Evolutionary conservation across 768 basidiomycete genomes (phyloP).

Genomic region (Gloeopeniophorella convolvens): DNA sequence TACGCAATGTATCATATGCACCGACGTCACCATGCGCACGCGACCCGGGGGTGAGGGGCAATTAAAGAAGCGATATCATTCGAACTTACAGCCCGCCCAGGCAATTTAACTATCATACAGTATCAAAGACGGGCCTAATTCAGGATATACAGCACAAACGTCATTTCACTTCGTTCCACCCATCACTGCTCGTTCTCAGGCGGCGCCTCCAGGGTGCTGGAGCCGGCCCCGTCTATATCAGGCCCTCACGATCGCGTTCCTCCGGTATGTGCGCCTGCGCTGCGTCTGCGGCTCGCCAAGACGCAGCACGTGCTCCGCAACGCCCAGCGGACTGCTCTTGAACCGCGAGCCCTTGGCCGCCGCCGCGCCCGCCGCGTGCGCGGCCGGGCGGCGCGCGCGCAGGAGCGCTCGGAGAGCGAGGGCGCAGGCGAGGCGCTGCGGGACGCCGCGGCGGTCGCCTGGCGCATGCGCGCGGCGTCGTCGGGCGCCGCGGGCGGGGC

Average conservation of each 20-base stretch:
- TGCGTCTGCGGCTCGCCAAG: conserved; percentile 11
- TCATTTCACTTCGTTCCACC: too few species aligned
- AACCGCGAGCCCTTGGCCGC: conserved; percentile 49
- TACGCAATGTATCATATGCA: too few species aligned
- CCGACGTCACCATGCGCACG: too few species aligned
- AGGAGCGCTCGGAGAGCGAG: conserved; percentile 66
- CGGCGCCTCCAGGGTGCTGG: too few species aligned
- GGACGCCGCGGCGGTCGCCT: conserved; percentile 17
- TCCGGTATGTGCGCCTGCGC: conserved; percentile 19
- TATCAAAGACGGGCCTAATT: too few species aligned
- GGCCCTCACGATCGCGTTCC: conserved; percentile 18
- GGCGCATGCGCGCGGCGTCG: conserved; percentile 8
- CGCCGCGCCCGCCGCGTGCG: conserved; percentile 19
- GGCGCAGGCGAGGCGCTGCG: conserved; percentile 44
- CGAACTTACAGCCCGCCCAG: too few species aligned
- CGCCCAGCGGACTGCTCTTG: conserved; percentile 67
- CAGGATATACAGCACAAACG: too few species aligned
- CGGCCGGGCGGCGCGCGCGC: conserved; percentile 47
- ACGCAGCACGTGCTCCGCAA: conserved; percentile 42
- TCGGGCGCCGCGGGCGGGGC: neutral
- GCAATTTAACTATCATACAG: too few species aligned
- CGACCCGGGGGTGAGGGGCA: too few species aligned
- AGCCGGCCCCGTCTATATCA: too few species aligned
- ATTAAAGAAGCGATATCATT: too few species aligned
- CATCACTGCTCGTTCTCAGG: too few species aligned